Evolutionary conservation across 768 basidiomycete species (phyloP), one percentile per base, ranked within the genome.

Genomic region (Pisolithus albus): DNA sequence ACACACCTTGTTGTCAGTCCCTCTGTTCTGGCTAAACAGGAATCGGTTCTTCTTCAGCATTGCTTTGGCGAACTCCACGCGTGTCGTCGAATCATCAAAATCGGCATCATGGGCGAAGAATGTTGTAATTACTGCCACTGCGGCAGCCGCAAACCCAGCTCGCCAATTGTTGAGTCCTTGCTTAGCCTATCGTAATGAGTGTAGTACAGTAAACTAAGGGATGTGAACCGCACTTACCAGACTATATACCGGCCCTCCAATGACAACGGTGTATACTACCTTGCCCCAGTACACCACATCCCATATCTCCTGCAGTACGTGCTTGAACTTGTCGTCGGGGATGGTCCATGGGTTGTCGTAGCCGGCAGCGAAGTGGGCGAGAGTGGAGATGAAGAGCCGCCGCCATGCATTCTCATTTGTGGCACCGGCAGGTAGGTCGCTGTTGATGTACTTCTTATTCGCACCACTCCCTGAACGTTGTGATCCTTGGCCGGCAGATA

Each of bases 361-460:
- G 26, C 47, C 38, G 5, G 47, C 44, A 23, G 52, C 43, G 21
- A 50, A 41, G 45, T 54, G 53, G 5, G 52, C 38, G 11, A 53
- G 46, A 6, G 47, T 43, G 6, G 47, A 53, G n/a, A 53, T 45
- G 34, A 45, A 54, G 39, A 54, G 30, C 16, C 24, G 18, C 13
- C 23, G 39, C 49, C 53, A 54, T 1, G 30, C 16, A 10, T 54
- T 54, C 37, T 50, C 40, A 40, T 37, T 30, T 5, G 26, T 47
- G 4, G 10, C 39, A 34, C 53, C 49, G 26, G 15, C 6, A 10
- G 46, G 53, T 24, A 54, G 53, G 45, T 54, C 39, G 11, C 18
- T 13, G 8, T 54, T 54, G 49, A 54, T 54, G 32, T 43, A 54
- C 24, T 54, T 54, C 1, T 54, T 54, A 45, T 53, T n/a, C 7